Evolutionary conservation across 768 basidiomycete genomes (phyloP).

Genomic region (Lactarius vividus): DNA sequence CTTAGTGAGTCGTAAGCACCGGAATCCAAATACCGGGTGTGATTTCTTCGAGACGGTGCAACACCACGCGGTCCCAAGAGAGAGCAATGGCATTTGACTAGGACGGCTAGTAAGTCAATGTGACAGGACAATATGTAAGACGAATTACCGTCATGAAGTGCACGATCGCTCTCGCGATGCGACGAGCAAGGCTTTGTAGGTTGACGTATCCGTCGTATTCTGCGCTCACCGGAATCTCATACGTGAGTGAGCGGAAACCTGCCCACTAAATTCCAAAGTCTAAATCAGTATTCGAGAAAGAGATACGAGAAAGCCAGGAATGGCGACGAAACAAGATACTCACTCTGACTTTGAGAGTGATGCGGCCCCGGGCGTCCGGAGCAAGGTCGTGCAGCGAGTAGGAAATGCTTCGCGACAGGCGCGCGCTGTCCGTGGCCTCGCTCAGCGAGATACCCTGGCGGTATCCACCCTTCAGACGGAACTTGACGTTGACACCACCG

Average conservation of each 20-base stretch:
- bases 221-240: conserved; percentile 23
- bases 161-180: conserved; percentile 24
- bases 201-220: conserved; percentile 19
- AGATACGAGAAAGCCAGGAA: neutral
- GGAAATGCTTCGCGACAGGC: conserved; percentile 11
- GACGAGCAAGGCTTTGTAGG: conserved; percentile 25
- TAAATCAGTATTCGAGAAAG: neutral
- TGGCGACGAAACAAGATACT: neutral
- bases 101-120: neutral
- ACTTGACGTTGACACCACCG: conserved; percentile 19
- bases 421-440: conserved; percentile 20
- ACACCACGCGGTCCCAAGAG: conserved; percentile 26
- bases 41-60: conserved; percentile 27
- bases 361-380: conserved; percentile 15
- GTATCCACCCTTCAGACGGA: conserved; percentile 21
- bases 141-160: conserved; percentile 27
- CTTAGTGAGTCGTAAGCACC: conserved; percentile 19
- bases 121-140: neutral
- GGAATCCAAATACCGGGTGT: conserved; percentile 25
- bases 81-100: conserved; percentile 25
- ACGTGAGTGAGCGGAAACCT: conserved; percentile 25
- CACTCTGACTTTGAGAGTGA: conserved; percentile 25
- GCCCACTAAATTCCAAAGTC: conserved; percentile 16
- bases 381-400: conserved; percentile 24
- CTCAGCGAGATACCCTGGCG: conserved; percentile 21